A percentile compares a stretch with the other conserved stretches of the same genome.
These are phyloP conservation scores for Papiliotrema laurentii DNA, from an alignment of 1,284 basidiomycete genomes.

Conservation along the genomic window DNA sequence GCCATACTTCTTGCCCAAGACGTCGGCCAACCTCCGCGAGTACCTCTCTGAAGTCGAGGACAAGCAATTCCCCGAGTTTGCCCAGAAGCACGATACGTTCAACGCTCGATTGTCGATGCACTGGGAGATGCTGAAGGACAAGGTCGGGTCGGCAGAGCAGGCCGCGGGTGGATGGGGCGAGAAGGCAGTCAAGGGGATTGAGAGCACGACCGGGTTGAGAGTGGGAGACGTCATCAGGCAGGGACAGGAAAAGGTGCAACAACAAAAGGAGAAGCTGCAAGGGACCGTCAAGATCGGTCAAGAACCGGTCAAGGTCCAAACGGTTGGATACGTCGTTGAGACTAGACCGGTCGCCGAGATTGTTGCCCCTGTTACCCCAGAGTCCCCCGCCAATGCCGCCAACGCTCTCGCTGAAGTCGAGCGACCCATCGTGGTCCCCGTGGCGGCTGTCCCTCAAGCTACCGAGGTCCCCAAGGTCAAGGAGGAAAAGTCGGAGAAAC, in stretches of 20 bases:
- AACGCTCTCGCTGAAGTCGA: not conserved
- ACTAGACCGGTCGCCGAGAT: conserved; percentile 44
- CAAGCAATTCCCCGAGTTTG: conserved; percentile 60
- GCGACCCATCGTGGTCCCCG: not conserved
- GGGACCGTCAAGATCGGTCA: conserved; percentile 1
- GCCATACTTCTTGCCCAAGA: conserved; percentile 75
- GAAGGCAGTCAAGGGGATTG: conserved; percentile 57
- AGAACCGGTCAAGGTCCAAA: conserved; percentile 21
- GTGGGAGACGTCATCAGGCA: conserved; percentile 60
- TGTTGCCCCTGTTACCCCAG: conserved; percentile 26
- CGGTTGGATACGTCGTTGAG: conserved; percentile 42
- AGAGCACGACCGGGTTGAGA: conserved; percentile 68
- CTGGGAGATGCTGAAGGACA: conserved; percentile 53
- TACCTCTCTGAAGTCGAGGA: conserved; percentile 71
- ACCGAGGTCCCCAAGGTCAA: not conserved
- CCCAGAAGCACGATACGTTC: conserved; percentile 64
- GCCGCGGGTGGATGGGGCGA: conserved; percentile 46
- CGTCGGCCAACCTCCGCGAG: conserved; percentile 61
- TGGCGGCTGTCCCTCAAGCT: too few relatives aligned
- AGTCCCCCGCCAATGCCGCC: not conserved
- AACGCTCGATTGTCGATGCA: conserved; percentile 61
- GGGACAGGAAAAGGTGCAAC: conserved; percentile 27
- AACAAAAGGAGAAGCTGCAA: conserved; percentile 15
- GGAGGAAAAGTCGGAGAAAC: conserved; percentile 15
- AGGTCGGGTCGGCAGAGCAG: conserved; percentile 49